Evolutionary conservation across 73 alveolate species (phyloP), one percentile per base, ranked within the genome.

Genomic region (Stentor roeselii): DNA sequence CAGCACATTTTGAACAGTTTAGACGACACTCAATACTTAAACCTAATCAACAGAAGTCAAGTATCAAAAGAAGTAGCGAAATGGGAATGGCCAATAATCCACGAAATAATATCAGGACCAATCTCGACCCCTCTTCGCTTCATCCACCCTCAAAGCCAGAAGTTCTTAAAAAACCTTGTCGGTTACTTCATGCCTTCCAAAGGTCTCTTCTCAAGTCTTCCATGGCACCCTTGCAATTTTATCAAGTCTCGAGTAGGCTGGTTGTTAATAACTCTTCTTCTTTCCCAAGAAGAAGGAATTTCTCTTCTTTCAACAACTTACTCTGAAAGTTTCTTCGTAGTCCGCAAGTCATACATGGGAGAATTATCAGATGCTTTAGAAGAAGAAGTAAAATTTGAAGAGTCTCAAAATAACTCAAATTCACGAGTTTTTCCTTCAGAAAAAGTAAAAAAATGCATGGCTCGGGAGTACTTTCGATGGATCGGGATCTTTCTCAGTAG

Each of bases 281-380:
- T 39, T 21, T 76, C 75, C 84, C 84, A 39, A 76, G 74, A 41
- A 76, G 84, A 76, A 32, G 74, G 74, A 1, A 39, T 76, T 1
- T 21, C 27, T 15, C 37, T 76, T 14, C 67, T 76, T 21, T 15
- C 39, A 21, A 39, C 84, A 2, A 39, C 60, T 21, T 39, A 14
- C 34, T 76, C 84, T 76, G 84, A 76, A 39, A 76, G 74, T 39
- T 76, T 76, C 34, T 76, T 76, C 39, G 84, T 76, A 36, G 30
- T 41, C 32, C 32, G 84, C 32, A 76, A 76, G 34, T n/a, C 36
- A 31, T 39, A 27, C 34, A 76, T 76, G 74, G 42, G 36, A 15
- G 84, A 76, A 2, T 35, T 76, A 37, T 15, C 6, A 21, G 84
- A 76, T 35, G 84, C 75, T 21, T 41, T 76, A 2, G 60, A 76